Percentiles rank a stretch among this genome's conserved stretches.
These are phyloP conservation scores for Helminthosporium solani DNA, from an alignment of 2,329 filamentous ascomycete species.

Conservation along the genomic window DNA sequence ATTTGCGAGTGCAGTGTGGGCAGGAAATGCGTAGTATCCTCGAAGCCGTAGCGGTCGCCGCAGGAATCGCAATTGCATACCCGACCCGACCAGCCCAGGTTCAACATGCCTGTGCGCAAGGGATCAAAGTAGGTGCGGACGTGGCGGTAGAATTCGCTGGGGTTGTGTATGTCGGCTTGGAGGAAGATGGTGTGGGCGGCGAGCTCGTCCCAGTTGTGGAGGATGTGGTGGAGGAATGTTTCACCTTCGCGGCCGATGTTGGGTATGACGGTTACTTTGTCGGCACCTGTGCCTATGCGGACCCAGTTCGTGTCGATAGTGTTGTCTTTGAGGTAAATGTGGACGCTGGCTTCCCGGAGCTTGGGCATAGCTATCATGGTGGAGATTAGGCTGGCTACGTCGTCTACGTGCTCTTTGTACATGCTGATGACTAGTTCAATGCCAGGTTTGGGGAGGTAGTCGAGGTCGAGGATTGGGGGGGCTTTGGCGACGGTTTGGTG, in stretches of 20 bases:
- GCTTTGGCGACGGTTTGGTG: not conserved
- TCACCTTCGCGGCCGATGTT: slow-evolving; percentile 50
- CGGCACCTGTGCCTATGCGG: slow-evolving; percentile 17
- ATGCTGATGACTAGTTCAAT: slow-evolving; percentile 43
- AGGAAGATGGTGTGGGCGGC: slow-evolving; percentile 50
- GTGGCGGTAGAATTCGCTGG: slow-evolving; percentile 36
- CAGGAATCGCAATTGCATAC: slow-evolving; percentile 44
- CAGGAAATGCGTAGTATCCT: slow-evolving; percentile 42
- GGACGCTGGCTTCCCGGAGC: slow-evolving; percentile 17
- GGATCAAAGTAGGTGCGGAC: slow-evolving; percentile 42
- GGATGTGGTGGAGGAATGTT: slow-evolving; percentile 50
- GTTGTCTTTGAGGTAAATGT: slow-evolving; percentile 35
- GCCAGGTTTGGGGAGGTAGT: slow-evolving; percentile 19
- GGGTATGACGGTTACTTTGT: slow-evolving; percentile 21
- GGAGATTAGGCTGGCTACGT: slow-evolving; percentile 23
- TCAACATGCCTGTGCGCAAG: slow-evolving; percentile 47
- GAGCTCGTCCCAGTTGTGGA: slow-evolving; percentile 45
- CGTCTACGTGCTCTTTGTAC: slow-evolving; percentile 36
- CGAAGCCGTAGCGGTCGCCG: slow-evolving; percentile 42
- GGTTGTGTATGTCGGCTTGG: slow-evolving; percentile 48
- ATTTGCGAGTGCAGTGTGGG: slow-evolving; percentile 35
- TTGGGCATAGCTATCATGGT: slow-evolving; percentile 18
- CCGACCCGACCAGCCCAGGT: slow-evolving; percentile 43
- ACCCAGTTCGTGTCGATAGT: slow-evolving; percentile 18
- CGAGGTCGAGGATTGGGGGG: slow-evolving; percentile 14